These are phyloP conservation scores for Xanthoconium stramineum DNA, from an alignment of 768 basidiomycete genomes.

Conservation along the genomic window DNA sequence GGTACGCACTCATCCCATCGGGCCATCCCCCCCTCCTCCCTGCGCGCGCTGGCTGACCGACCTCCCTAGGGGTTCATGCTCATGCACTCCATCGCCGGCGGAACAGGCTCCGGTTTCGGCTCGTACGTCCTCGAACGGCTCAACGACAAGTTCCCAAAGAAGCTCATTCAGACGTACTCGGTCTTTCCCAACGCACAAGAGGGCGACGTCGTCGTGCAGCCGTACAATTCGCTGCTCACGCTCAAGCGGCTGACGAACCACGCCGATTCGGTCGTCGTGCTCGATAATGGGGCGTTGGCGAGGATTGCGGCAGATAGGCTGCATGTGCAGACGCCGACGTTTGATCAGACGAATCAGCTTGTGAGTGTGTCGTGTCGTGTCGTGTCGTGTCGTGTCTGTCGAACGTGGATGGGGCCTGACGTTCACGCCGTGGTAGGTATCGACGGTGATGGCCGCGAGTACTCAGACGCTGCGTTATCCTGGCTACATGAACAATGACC, in stretches of 20 bases:
- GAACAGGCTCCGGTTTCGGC: conserved; percentile 96
- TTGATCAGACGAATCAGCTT: conserved; percentile 90
- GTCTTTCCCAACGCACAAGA: conserved; percentile 95
- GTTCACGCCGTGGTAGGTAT: conserved; percentile 52
- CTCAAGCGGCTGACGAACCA: conserved; percentile 93
- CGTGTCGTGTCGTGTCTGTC: background rate
- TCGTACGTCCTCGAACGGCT: conserved; percentile 96
- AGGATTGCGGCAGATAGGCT: conserved; percentile 91
- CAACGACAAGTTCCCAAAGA: conserved; percentile 98
- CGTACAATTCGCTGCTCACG: conserved; percentile 93
- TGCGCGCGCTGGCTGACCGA: background rate
- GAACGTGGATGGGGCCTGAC: background rate
- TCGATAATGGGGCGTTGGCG: conserved; percentile 92
- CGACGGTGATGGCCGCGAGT: conserved; percentile 97
- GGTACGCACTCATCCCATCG: conserved; percentile 42
- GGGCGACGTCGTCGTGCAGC: conserved; percentile 96
- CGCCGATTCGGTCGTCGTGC: conserved; percentile 94
- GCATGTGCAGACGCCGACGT: conserved; percentile 82
- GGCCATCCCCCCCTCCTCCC: background rate
- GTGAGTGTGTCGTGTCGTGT: conserved; percentile 38
- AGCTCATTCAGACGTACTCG: conserved; percentile 98
- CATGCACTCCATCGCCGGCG: conserved; percentile 98
- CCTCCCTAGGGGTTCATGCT: conserved; percentile 88
- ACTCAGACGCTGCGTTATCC: conserved; percentile 97
- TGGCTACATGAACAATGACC: conserved; percentile 99